phyloP scores from a whole-genome alignment of 2,329 filamentous ascomycete species.

The Cercospora berteroae region DNA sequence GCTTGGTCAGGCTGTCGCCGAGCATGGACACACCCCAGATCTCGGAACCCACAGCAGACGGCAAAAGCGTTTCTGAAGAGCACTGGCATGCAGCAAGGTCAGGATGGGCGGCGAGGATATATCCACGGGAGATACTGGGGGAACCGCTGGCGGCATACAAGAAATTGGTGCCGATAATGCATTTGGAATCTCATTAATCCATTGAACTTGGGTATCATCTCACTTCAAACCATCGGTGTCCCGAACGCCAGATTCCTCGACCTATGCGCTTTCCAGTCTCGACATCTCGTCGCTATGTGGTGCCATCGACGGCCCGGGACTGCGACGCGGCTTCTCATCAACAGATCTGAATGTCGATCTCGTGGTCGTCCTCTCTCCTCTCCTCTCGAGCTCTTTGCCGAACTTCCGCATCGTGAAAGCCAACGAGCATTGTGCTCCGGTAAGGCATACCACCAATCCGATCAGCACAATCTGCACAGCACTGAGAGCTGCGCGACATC shows the following conservation, averaged over 20 bases:
- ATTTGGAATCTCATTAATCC: constrained; percentile 10
- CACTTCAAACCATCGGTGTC: constrained; percentile 6
- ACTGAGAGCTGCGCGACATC: constrained; percentile 25
- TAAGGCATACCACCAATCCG: constrained; percentile 19
- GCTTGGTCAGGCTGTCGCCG: constrained; percentile 23
- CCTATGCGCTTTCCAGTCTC: constrained; percentile 7
- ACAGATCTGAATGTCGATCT: not conserved
- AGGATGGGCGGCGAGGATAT: constrained; percentile 12
- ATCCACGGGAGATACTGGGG: constrained; percentile 16
- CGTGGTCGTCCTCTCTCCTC: not conserved
- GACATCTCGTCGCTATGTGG: constrained; percentile 16
- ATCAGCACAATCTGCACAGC: constrained; percentile 25
- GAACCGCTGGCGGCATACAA: constrained; percentile 17
- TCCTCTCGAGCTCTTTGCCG: constrained; percentile 20
- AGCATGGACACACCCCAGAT: constrained; percentile 13
- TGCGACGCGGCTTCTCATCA: constrained; percentile 10
- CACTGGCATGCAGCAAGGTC: constrained; percentile 18
- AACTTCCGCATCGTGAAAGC: constrained; percentile 24
- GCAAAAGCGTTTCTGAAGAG: constrained; percentile 18
- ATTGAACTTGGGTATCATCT: constrained; percentile 14
- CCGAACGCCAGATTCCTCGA: not conserved
- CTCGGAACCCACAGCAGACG: constrained; percentile 16
- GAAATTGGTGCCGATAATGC: constrained; percentile 19
- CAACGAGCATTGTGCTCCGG: constrained; percentile 24
- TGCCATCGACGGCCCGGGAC: constrained; percentile 11